Evolutionary conservation across 2,329 filamentous ascomycete species (phyloP), one percentile per base, ranked within the genome.

Genomic region (Raffaelea deltoideospora): DNA sequence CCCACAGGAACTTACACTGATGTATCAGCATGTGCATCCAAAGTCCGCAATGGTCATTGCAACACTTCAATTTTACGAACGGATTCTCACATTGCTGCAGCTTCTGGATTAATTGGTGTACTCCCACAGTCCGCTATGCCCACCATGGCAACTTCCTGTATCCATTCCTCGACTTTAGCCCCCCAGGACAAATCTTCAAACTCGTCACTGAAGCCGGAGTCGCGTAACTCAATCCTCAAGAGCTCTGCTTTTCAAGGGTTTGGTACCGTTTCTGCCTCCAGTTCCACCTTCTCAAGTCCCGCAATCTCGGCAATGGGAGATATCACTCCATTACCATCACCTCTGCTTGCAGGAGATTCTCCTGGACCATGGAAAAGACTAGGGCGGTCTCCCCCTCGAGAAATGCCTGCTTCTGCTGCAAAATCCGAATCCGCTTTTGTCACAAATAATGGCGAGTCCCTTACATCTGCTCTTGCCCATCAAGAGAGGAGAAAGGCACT

Each of bases 241-340:
- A 63, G 68, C 31, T 40, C 46, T 33, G 54, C 73, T 15, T 54
- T 60, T 31, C 63, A 60, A 48, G 60, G 60, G 41, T 58, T 72
- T 24, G 62, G 67, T 30, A 53, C 61, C 21, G 51, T 55, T 14
- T 75, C 70, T 27, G 64, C 74, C 2, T 67, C 78, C 11, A 79
- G 70, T 48, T 85, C 79, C 4, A 61, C 68, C 22, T 65, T 79
- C n/a, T 72, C 79, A 7, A 86, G 80, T 38, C 81, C 81, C 4
- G 70, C 81, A 44, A 72, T 86, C 37, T 69, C 75, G 41, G 79
- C 80, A 32, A 79, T 86, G 73, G 75, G 76, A 42, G 79, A 85
- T 52, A 61, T 90, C 43, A 88, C 83, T 4, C 82, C 82, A 38
- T 60, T 90, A 24, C 82, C 82, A 3, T 88, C 82, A 18, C 82